Percentiles rank a stretch among this genome's conserved stretches.
These are phyloP conservation scores for Populus trichocarpa DNA, from an alignment of 441 rosid genomes.

Conservation along the genomic window DNA sequence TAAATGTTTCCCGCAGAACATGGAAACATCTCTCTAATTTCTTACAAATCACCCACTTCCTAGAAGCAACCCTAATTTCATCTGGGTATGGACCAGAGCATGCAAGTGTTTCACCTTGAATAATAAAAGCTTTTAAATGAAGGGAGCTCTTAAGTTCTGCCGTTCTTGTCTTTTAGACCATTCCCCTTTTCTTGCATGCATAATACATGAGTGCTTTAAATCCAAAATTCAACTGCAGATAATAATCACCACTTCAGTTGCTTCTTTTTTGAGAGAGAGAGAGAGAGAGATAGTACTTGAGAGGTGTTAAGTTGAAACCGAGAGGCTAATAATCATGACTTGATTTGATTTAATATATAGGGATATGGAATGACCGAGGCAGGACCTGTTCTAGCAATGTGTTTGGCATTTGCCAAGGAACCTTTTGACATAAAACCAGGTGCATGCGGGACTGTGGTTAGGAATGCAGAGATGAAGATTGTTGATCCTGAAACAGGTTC, in stretches of 20 bases:
- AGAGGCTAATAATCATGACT: not conserved
- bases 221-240: not conserved
- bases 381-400: conserved; percentile 82
- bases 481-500: conserved; percentile 66
- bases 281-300: not conserved
- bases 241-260: too few species aligned
- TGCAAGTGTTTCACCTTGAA: too few species aligned
- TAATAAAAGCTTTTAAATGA: too few species aligned
- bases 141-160: too few species aligned
- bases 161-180: too few species aligned
- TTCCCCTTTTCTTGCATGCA: too few species aligned
- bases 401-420: conserved; percentile 74
- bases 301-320: too few species aligned
- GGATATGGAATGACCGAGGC: conserved; percentile 98
- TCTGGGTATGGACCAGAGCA: too few species aligned
- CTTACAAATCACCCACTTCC: too few species aligned
- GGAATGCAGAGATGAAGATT: conserved; percentile 89
- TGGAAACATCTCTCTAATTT: not conserved
- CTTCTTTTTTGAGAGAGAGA: too few species aligned
- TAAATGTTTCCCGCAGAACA: not conserved
- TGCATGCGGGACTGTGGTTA: conserved; percentile 81
- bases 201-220: too few species aligned
- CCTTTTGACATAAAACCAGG: conserved; percentile 73
- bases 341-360: conserved; percentile 22
- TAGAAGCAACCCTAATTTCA: too few species aligned